A percentile compares a stretch with the other conserved stretches of the same genome.
phyloP scores from a whole-genome alignment of 1,284 basidiomycete genomes.

The Austropuccinia psidii region DNA sequence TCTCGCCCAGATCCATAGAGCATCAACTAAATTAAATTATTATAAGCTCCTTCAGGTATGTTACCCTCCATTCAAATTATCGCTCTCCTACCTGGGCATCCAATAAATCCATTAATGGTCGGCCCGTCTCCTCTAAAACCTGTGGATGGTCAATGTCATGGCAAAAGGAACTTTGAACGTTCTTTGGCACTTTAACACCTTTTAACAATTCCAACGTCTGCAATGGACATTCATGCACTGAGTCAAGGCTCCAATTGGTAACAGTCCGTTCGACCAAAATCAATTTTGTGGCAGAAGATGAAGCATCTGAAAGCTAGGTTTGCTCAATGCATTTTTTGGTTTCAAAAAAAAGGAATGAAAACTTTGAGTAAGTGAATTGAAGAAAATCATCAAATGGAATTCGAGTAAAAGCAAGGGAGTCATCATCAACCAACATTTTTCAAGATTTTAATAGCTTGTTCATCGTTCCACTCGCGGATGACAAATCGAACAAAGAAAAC shows the following conservation, averaged over 20 bases:
- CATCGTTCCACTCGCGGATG: conserved; percentile 36
- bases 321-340: too few relatives aligned
- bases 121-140: conserved; percentile 29
- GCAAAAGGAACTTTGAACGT: conserved; percentile 31
- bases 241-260: conserved; percentile 30
- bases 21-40: conserved; percentile 36
- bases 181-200: conserved; percentile 15
- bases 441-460: conserved; percentile 18
- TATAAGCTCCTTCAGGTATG: too few relatives aligned
- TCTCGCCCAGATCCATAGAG: conserved; percentile 33
- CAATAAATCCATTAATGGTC: conserved; percentile 27
- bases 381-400: too few relatives aligned
- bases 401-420: not conserved
- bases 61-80: too few relatives aligned
- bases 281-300: conserved; percentile 28
- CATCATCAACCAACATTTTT: conserved; percentile 11
- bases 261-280: conserved; percentile 32
- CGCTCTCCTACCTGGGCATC: conserved; percentile 17
- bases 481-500: conserved; percentile 35
- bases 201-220: conserved; percentile 13
- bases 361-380: too few relatives aligned
- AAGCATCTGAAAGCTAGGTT: conserved; percentile 18
- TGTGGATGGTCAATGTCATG: conserved; percentile 13
- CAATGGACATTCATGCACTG: conserved; percentile 13
- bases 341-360: too few relatives aligned